Percentiles rank a stretch among this genome's conserved stretches.
These are phyloP conservation scores for Rachicladosporium sp. DNA, from an alignment of 2,329 filamentous ascomycete species.

Conservation along the genomic window DNA sequence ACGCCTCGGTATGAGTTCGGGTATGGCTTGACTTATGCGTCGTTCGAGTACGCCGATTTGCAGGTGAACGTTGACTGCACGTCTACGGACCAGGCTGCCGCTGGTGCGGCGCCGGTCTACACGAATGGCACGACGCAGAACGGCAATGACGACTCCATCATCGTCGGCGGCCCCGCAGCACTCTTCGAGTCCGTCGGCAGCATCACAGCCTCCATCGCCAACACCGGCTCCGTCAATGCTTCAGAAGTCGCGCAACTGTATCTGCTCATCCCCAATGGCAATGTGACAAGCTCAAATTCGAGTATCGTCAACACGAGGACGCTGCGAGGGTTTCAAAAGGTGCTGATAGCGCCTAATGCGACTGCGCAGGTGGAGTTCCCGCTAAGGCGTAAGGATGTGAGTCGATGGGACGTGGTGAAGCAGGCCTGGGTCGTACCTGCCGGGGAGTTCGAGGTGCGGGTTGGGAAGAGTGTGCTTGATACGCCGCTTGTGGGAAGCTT, in stretches of 20 bases:
- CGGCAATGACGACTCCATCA: slow-evolving; percentile 11
- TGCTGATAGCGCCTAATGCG: slow-evolving; percentile 16
- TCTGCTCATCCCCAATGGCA: slow-evolving; percentile 26
- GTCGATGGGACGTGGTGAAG: slow-evolving; percentile 36
- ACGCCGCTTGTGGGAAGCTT: slow-evolving; percentile 18
- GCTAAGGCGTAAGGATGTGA: slow-evolving; percentile 33
- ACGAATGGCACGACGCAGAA: slow-evolving; percentile 20
- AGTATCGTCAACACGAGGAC: slow-evolving; percentile 24
- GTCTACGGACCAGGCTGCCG: slow-evolving; percentile 11
- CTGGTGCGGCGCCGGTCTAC: slow-evolving; percentile 13
- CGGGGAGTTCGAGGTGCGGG: slow-evolving; percentile 32
- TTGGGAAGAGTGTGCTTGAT: slow-evolving; percentile 30
- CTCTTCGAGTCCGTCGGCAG: slow-evolving; percentile 40
- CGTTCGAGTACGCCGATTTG: slow-evolving; percentile 22
- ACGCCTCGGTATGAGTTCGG: slow-evolving; percentile 25
- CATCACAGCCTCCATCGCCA: slow-evolving; percentile 38
- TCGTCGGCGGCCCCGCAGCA: slow-evolving; percentile 16
- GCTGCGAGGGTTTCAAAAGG: slow-evolving; percentile 23
- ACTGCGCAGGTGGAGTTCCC: slow-evolving; percentile 23
- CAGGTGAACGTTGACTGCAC: slow-evolving; percentile 17
- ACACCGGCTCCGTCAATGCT: slow-evolving; percentile 37
- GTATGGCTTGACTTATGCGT: slow-evolving; percentile 26
- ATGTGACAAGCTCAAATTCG: slow-evolving; percentile 43
- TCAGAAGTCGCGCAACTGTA: slow-evolving; percentile 43
- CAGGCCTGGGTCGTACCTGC: slow-evolving; percentile 41